Conservation (phyloP, 148 eudicot species). For the Amaranthus cruentus region DNA sequence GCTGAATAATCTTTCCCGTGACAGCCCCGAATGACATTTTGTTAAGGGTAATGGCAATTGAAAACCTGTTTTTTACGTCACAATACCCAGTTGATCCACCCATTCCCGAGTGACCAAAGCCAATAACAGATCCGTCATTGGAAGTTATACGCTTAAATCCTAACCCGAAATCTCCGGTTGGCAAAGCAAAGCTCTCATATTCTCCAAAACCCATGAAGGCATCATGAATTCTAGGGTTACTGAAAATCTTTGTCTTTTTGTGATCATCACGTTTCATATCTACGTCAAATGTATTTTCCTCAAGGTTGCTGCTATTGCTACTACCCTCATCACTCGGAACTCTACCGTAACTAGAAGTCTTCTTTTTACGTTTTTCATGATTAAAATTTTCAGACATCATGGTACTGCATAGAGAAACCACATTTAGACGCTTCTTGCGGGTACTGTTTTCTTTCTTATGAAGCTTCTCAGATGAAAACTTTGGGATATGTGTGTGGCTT, state of each 20-base stretch:
- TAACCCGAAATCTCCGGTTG: conserved; percentile 65
- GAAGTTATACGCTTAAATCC: conserved; percentile 66
- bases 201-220: conserved; percentile 84
- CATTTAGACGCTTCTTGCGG: conserved; percentile 29
- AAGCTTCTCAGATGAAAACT: conserved; percentile 38
- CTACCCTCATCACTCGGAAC: conserved; percentile 40
- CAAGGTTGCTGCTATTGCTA: conserved; percentile 7
- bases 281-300: conserved; percentile 4
- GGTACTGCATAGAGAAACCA: conserved; percentile 32
- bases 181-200: conserved; percentile 52
- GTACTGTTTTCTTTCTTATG: conserved; percentile 32
- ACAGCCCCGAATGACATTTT: conserved; percentile 77
- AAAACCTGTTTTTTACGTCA: conserved; percentile 62
- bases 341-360: conserved; percentile 26
- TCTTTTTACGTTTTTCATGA: conserved; percentile 24
- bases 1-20: conserved; percentile 59
- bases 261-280: conserved; percentile 9
- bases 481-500: conserved; percentile 74
- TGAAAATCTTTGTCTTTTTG: conserved; percentile 37
- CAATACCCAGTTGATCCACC: conserved; percentile 94
- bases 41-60: conserved; percentile 79
- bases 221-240: conserved; percentile 62
- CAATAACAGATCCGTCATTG: conserved; percentile 53
- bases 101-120: conserved; percentile 93
- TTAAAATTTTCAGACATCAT: conserved; percentile 31